These are phyloP conservation scores for Thalassiosira oceanica DNA, from an alignment of 352 stramenopile genomes.

Conservation along the genomic window DNA sequence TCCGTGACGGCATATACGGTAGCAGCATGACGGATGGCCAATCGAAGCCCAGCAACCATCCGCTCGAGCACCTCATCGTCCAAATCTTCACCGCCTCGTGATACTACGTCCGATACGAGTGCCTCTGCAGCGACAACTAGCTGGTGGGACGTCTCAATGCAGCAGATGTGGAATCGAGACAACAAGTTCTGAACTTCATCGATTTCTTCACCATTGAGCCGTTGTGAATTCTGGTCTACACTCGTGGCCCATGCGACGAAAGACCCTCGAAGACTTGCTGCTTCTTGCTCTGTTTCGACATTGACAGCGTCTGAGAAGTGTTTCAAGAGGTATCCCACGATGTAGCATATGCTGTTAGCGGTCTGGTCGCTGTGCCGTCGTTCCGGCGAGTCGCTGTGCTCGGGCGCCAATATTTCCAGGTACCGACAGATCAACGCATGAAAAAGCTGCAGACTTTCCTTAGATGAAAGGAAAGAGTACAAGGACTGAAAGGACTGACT, in stretches of 20 bases:
- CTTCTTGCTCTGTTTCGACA: slow-evolving; percentile 11
- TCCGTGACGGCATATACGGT: slow-evolving; percentile 22
- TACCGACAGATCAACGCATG: no score
- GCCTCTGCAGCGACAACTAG: slow-evolving; percentile 21
- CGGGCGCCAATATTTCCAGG: no score
- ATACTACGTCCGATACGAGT: slow-evolving; percentile 6
- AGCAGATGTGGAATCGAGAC: slow-evolving; percentile 21
- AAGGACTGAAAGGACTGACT: no score
- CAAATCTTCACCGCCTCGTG: slow-evolving; percentile 10
- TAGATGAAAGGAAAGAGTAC: no score
- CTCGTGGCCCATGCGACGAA: slow-evolving; percentile 27
- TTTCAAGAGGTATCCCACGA: slow-evolving; percentile 23
- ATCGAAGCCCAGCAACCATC: slow-evolving; percentile 11
- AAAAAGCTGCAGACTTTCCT: no score
- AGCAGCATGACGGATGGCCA: slow-evolving; percentile 16
- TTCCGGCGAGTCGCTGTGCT: no score
- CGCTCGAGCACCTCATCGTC: slow-evolving; percentile 7
- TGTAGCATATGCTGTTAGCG: slow-evolving; percentile 32
- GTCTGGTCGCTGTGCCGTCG: no score
- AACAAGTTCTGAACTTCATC: slow-evolving; percentile 23
- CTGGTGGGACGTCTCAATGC: slow-evolving; percentile 25
- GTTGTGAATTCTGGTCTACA: slow-evolving; percentile 23
- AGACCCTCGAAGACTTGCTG: neutral
- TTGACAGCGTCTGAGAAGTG: slow-evolving; percentile 23
- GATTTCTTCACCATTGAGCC: slow-evolving; percentile 23